Conservation (phyloP, 192 early-diverging fungal species). For the Umbelopsis ramanniana region DNA sequence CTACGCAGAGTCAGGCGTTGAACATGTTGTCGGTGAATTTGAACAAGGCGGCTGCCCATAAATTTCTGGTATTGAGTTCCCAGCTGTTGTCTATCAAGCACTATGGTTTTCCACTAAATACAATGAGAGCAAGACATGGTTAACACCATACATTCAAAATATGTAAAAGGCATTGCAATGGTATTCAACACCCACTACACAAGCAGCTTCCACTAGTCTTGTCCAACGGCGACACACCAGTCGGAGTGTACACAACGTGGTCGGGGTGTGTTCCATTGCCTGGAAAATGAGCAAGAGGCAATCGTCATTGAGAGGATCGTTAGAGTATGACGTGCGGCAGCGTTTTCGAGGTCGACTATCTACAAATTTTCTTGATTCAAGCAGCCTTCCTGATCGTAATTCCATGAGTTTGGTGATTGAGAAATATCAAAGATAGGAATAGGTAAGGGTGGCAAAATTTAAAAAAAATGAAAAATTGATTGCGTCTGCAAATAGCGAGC, state of each 20-base stretch:
- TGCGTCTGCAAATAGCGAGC: too few relatives aligned
- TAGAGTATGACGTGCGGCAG: background rate
- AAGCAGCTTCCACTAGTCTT: conserved; percentile 1
- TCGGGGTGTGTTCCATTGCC: conserved; percentile 10
- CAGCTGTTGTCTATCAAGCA: conserved; percentile 6
- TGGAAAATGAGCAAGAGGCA: conserved; percentile 15
- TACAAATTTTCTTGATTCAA: background rate
- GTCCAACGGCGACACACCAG: conserved; percentile 15
- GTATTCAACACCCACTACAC: background rate
- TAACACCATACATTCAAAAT: background rate
- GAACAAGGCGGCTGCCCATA: background rate
- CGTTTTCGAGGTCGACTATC: conserved; percentile 3
- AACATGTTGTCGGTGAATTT: background rate
- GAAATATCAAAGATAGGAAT: background rate
- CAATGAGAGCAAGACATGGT: too few relatives aligned
- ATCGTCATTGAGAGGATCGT: background rate
- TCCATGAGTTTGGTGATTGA: background rate
- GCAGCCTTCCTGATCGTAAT: conserved; percentile 7
- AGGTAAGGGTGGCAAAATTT: background rate
- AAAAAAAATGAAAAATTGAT: background rate
- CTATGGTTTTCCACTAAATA: background rate
- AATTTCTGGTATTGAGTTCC: conserved; percentile 12
- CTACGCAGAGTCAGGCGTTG: conserved; percentile 1
- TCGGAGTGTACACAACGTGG: conserved; percentile 6
- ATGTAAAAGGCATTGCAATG: background rate